Conservation (phyloP, 2,329 filamentous ascomycete genomes). For the Clarireedia monteithiana region DNA sequence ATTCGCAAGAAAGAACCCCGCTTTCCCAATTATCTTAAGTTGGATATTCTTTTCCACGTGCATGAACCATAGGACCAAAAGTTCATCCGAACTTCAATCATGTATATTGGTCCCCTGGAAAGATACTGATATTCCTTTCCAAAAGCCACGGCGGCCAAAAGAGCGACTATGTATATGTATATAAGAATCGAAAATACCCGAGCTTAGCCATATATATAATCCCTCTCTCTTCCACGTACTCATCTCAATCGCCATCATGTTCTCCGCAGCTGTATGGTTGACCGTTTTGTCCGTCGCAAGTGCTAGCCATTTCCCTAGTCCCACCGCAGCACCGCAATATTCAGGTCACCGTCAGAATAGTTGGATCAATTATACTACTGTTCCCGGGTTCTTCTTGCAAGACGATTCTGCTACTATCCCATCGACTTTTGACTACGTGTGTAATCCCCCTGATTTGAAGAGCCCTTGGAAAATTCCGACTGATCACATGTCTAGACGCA, state of each 20-base stretch:
- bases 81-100: neutral
- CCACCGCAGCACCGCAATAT: neutral
- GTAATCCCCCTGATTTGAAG: constrained; percentile 15
- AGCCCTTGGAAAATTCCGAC: constrained; percentile 2
- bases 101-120: neutral
- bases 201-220: neutral
- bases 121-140: neutral
- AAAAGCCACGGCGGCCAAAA: neutral
- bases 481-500: constrained; percentile 40
- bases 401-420: constrained; percentile 50
- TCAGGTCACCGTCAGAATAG: neutral
- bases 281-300: neutral
- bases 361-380: constrained; percentile 48
- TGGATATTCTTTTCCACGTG: constrained; percentile 1
- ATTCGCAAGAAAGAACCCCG: neutral
- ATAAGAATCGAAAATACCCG: neutral
- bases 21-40: neutral
- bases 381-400: constrained; percentile 57
- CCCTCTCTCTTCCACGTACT: neutral
- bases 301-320: neutral
- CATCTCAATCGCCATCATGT: neutral
- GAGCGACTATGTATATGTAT: neutral
- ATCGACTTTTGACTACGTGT: constrained; percentile 56
- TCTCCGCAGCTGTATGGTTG: neutral
- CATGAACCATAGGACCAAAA: constrained; percentile 4